Evolutionary conservation across 345 rosid species (phyloP).

Genomic region (Populus tremula): DNA sequence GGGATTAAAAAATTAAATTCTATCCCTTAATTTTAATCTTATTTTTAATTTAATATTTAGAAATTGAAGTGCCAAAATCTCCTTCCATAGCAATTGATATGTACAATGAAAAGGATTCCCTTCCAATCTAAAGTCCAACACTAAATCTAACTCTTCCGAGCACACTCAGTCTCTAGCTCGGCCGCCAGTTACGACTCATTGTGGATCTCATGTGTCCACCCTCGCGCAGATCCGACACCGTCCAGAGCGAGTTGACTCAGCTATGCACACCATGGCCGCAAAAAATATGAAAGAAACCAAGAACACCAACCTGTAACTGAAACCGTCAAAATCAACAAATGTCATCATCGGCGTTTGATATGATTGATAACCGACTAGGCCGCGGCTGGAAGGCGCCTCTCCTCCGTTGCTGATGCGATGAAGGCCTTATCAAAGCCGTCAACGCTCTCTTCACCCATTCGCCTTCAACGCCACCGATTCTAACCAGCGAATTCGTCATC

Average conservation of each 20-base stretch:
- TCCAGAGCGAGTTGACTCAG: not conserved
- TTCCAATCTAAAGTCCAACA: conserved; percentile 30
- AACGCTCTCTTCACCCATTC: conserved; percentile 84
- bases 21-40: not conserved
- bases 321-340: conserved; percentile 13
- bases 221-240: not conserved
- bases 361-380: conserved; percentile 69
- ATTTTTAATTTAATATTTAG: not conserved
- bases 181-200: not conserved
- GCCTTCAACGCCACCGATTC: conserved; percentile 95
- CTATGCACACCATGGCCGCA: conserved; percentile 14
- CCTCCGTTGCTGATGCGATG: conserved; percentile 76
- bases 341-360: conserved; percentile 49
- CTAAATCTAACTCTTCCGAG: conserved; percentile 26
- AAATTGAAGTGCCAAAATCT: conserved; percentile 27
- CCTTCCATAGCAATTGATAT: conserved; percentile 47
- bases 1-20: not conserved
- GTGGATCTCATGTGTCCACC: not conserved
- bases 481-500: conserved; percentile 81
- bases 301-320: conserved; percentile 9
- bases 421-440: conserved; percentile 79
- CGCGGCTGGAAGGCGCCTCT: conserved; percentile 58
- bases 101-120: conserved; percentile 43
- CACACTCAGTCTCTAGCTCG: conserved; percentile 16
- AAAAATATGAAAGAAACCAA: not conserved